Percentiles rank a stretch among this genome's conserved stretches.
Conservation (phyloP, 179 eudicot genomes). For the Kewa caespitosa region DNA sequence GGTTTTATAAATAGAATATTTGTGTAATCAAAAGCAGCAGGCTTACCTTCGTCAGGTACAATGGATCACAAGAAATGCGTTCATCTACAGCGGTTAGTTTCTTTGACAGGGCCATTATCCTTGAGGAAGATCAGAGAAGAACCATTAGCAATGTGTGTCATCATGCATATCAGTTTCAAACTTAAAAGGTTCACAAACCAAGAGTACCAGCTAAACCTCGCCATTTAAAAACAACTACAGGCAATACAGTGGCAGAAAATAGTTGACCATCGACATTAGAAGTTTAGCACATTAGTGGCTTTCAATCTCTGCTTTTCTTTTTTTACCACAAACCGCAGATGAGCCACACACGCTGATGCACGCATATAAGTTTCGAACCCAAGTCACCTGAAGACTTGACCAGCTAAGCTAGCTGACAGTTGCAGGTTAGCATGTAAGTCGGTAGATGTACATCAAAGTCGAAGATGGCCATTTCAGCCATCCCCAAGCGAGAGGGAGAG, state of each 20-base stretch:
- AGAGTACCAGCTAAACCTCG: neutral
- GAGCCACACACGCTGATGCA: too few species aligned
- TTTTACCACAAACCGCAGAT: too few species aligned
- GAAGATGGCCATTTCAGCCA: neutral
- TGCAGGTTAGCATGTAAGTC: too few species aligned
- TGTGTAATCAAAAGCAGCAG: conserved; percentile 1
- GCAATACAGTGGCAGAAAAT: neutral
- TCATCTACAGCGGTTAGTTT: conserved; percentile 78
- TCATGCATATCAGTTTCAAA: neutral
- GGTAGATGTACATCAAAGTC: too few species aligned
- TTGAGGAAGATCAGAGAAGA: conserved; percentile 18
- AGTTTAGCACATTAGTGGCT: neutral
- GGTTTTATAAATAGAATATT: neutral
- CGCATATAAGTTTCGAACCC: too few species aligned
- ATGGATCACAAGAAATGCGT: conserved; percentile 64
- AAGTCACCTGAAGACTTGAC: too few species aligned
- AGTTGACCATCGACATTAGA: neutral
- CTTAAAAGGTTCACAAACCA: neutral
- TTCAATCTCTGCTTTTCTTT: too few species aligned
- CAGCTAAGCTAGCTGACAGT: too few species aligned
- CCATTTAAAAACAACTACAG: neutral
- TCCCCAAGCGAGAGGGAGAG: neutral
- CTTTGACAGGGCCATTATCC: conserved; percentile 81
- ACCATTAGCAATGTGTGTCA: neutral
- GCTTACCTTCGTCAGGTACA: conserved; percentile 71